Evolutionary conservation across 2,329 filamentous ascomycete genomes (phyloP).

Genomic region (Hyphodiscus sp.): DNA sequence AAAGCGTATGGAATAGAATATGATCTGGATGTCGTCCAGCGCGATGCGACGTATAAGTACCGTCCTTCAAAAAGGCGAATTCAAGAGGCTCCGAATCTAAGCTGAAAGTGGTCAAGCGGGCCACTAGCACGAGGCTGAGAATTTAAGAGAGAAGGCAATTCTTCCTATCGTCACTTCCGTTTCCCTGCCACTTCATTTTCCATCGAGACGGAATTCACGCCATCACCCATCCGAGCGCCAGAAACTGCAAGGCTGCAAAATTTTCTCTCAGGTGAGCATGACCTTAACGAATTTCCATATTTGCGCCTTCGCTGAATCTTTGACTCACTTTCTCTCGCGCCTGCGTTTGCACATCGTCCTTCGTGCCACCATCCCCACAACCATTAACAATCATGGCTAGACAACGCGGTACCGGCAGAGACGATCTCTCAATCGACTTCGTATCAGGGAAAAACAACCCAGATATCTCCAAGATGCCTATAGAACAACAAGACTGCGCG

Average conservation of each 20-base stretch:
- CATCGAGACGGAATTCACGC: neutral
- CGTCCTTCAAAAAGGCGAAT: neutral
- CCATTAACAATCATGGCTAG: constrained; percentile 60
- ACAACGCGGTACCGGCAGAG: constrained; percentile 33
- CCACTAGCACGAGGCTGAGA: neutral
- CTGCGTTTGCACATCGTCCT: constrained; percentile 10
- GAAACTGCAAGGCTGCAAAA: neutral
- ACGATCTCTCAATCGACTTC: constrained; percentile 66
- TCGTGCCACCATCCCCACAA: neutral
- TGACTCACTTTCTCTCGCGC: neutral
- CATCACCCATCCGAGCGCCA: neutral
- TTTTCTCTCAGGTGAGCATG: neutral
- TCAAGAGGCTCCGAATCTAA: neutral
- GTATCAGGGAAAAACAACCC: constrained; percentile 35
- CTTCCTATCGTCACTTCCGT: neutral
- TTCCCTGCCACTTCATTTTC: neutral
- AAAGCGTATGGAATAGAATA: neutral
- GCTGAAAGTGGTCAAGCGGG: neutral
- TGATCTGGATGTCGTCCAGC: neutral
- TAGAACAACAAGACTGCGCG: constrained; percentile 56
- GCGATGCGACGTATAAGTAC: neutral
- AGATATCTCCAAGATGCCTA: constrained; percentile 45
- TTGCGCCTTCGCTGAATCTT: neutral
- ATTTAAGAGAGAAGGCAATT: neutral
- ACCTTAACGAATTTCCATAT: neutral